Evolutionary conservation across 208 protist species (phyloP).

Genomic region (Crithidia expoeki): DNA sequence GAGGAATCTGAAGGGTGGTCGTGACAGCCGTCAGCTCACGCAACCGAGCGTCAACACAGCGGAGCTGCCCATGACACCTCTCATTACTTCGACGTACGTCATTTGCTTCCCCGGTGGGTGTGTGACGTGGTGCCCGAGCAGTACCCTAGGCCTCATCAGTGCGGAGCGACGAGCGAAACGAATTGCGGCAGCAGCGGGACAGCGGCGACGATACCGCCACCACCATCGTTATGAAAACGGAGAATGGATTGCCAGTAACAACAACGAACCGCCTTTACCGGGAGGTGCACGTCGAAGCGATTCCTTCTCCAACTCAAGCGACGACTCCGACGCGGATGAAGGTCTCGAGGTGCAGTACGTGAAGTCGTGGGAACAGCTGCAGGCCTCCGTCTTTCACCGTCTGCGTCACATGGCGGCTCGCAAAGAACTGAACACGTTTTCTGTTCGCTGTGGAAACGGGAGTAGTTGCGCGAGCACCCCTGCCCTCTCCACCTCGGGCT

Average conservation of each 20-base stretch:
- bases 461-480: not conserved
- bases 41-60: not conserved
- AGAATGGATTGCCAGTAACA: not conserved
- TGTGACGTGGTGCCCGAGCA: conserved; percentile 52
- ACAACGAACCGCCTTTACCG: no score
- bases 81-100: conserved; percentile 35
- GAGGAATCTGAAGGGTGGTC: not conserved
- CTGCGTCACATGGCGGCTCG: conserved; percentile 5
- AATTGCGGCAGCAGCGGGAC: not conserved
- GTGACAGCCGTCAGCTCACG: conserved; percentile 2
- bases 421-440: not conserved
- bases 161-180: not conserved
- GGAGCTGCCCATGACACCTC: conserved; percentile 4
- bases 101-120: conserved; percentile 41
- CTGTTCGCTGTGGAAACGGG: no score
- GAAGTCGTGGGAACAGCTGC: conserved; percentile 46
- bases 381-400: conserved; percentile 36
- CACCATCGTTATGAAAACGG: not conserved
- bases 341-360: conserved; percentile 24
- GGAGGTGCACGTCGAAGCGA: not conserved
- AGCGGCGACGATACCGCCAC: not conserved
- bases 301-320: not conserved
- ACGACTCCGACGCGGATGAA: conserved; percentile 8
- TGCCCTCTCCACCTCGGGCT: conserved; percentile 32
- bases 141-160: conserved; percentile 27